Percentiles rank a stretch among this genome's conserved stretches.
Evolutionary conservation across 2,329 filamentous ascomycete species (phyloP).

Genomic region (Epicoccum nigrum): DNA sequence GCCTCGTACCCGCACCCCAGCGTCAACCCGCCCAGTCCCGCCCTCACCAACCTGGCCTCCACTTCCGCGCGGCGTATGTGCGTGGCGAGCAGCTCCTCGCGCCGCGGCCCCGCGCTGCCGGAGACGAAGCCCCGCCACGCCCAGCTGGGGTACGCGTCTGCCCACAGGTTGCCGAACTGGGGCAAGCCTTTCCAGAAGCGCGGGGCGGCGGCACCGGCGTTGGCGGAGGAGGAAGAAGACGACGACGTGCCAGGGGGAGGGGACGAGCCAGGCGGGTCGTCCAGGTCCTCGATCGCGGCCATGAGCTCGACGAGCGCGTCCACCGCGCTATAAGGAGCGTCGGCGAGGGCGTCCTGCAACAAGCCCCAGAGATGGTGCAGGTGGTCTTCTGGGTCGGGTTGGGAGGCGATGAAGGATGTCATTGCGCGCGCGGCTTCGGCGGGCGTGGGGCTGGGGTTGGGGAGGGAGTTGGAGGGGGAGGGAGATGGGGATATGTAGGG

Average conservation of each 20-base stretch:
- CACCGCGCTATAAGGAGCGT: not conserved
- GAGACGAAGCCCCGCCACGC: slow-evolving; percentile 1
- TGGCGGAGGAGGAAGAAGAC: not conserved
- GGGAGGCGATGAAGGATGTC: not conserved
- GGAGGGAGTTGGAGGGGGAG: no score
- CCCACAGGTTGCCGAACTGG: slow-evolving; percentile 11
- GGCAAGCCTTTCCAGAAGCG: slow-evolving; percentile 8
- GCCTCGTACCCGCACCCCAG: slow-evolving; percentile 15
- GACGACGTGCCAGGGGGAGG: no score
- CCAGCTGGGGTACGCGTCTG: slow-evolving; percentile 3
- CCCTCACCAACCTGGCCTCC: slow-evolving; percentile 6
- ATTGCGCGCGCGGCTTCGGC: slow-evolving; percentile 19
- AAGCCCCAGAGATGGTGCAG: slow-evolving; percentile 5
- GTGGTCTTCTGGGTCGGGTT: not conserved
- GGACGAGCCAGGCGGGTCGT: slow-evolving; percentile 4
- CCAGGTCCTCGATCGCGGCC: slow-evolving; percentile 7
- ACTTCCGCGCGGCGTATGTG: slow-evolving; percentile 8
- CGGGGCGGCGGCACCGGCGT: not conserved
- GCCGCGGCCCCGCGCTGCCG: not conserved
- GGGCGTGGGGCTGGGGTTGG: no score
- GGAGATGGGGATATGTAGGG: slow-evolving; percentile 4
- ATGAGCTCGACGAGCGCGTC: slow-evolving; percentile 7
- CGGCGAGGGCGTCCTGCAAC: slow-evolving; percentile 13
- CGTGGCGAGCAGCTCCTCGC: not conserved
- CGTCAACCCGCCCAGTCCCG: slow-evolving; percentile 4